Conservation (phyloP, 352 stramenopile species). For the Proteromonas lacertae region DNA sequence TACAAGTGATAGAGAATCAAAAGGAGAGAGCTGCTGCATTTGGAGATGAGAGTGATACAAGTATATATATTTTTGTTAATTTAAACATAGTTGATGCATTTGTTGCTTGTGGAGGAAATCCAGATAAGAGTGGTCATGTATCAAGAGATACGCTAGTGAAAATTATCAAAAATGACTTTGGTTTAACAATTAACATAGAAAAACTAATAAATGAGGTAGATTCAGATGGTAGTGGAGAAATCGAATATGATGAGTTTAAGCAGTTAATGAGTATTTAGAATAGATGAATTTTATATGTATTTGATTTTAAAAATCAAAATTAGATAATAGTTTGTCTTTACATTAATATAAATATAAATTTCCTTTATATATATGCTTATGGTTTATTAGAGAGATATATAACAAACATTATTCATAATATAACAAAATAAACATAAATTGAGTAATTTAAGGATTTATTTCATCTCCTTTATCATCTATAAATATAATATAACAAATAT, state of each 20-base stretch:
- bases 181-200: conserved; percentile 72
- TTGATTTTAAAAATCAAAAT: too few relatives aligned
- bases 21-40: conserved; percentile 64
- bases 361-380: too few relatives aligned
- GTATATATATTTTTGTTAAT: too few relatives aligned
- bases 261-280: conserved; percentile 28
- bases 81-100: conserved; percentile 89
- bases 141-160: conserved; percentile 24
- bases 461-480: too few relatives aligned
- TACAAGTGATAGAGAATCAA: too few relatives aligned
- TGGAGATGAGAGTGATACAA: conserved; percentile 70
- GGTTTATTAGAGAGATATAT: too few relatives aligned
- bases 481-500: too few relatives aligned
- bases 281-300: conserved; percentile 2
- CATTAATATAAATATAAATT: too few relatives aligned
- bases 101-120: conserved; percentile 53
- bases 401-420: too few relatives aligned
- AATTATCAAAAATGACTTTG: conserved; percentile 72
- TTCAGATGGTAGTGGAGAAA: conserved; percentile 56
- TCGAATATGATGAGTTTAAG: conserved; percentile 81
- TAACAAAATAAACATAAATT: too few relatives aligned
- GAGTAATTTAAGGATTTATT: too few relatives aligned
- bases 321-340: too few relatives aligned
- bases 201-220: conserved; percentile 74
- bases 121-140: conserved; percentile 59